Base-by-base conservation (phyloP, 441 rosid genomes). In the Populus hybrid region DNA sequence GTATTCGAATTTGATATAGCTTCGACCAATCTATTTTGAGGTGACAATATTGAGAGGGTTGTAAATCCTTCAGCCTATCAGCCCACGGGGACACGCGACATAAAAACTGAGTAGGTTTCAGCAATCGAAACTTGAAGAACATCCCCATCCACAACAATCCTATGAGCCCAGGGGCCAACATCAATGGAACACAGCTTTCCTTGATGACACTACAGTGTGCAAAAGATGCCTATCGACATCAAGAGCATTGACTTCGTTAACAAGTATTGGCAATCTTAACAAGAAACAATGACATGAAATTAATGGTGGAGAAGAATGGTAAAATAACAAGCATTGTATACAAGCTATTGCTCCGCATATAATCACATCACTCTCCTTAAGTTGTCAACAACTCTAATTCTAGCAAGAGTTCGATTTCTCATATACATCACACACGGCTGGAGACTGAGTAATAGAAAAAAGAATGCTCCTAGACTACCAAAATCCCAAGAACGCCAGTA, bases 381-480 rank as follows among this genome's bases (percentile, higher is more conserved):
- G 79, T 64, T 69, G 83, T 69, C 53, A 77, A 78, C 64, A 76
- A 42, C 77, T 82, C 76, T 75, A 74, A 76, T 83, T 81, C 82
- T 82, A 77, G 79, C 69, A 71, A 78, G 73, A 73, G 82, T 77
- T 81, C 64, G 77, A 61, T 67, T 77, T 76, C 78, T 75, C 72
- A 79, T 86, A 76, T 81, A 84, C 86, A 87, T 73, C 86, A 79
- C 85, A 69, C 74, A 74, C 45, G 75, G 81, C 80, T 75, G 75
- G 36, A 78, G 40, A 21, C 40, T 71, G 77, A 45, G 36, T 23
- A 38, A 72, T 26, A 68, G 56, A 74, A 68, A 75, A 87, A 86
- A 83, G 80, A 83, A 81, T 84, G 83, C 81, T 86, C 86, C 85
- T 85, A 71, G 75, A 86, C 89, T 85, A 87, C 79, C 91, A 88